phyloP scores from a whole-genome alignment of 2,329 filamentous ascomycete species.

The Trichophyton schoenleinii region DNA sequence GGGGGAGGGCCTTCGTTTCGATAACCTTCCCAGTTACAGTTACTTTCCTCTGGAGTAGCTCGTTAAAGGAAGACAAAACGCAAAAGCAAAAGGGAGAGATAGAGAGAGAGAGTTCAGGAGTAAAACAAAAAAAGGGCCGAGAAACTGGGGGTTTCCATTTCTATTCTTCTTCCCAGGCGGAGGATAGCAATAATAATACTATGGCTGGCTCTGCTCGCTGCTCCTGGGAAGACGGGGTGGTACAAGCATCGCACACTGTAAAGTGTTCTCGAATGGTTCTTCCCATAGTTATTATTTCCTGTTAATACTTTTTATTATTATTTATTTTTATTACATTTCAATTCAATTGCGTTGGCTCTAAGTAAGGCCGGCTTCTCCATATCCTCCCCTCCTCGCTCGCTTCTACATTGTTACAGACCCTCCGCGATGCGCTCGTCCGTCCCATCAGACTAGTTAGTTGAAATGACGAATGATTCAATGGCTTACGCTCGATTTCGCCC shows the following conservation, averaged over 20 bases:
- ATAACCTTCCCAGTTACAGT: not conserved
- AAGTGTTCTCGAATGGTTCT: slow-evolving; percentile 1
- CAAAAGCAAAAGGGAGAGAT: not conserved
- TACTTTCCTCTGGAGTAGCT: no score
- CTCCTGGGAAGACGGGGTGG: not conserved
- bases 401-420: not conserved
- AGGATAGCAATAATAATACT: not conserved
- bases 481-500: not conserved
- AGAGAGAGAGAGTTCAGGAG: not conserved
- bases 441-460: not conserved
- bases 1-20: not conserved
- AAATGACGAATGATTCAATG: not conserved
- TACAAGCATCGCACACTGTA: not conserved
- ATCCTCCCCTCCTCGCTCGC: not conserved
- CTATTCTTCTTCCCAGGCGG: no score
- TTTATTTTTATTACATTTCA: no score
- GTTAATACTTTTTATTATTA: no score
- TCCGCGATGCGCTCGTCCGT: not conserved
- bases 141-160: not conserved
- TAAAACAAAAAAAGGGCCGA: not conserved
- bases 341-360: no score
- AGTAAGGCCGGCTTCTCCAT: not conserved
- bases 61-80: no score
- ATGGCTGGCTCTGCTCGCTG: no score
- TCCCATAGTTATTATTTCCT: not conserved